These are phyloP conservation scores for Sphaerosporella brunnea DNA, from an alignment of 495 filamentous ascomycete species.

Conservation along the genomic window DNA sequence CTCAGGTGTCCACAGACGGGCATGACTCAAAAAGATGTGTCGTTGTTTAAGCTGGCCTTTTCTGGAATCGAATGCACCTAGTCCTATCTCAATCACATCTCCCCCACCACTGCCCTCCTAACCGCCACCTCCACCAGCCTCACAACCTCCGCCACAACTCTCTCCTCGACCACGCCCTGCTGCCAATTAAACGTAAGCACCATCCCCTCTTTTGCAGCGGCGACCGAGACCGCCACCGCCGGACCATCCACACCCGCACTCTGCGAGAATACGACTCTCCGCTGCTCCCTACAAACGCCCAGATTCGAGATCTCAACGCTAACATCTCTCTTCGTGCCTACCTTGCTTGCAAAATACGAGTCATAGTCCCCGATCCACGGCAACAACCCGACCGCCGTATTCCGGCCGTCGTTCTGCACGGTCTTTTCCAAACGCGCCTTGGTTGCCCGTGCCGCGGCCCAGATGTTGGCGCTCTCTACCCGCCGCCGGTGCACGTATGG, in stretches of 20 bases:
- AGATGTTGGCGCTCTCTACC: conserved; percentile 20
- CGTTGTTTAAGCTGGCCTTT: no score
- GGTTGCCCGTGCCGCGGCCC: conserved; percentile 29
- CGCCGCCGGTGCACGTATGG: conserved; percentile 12
- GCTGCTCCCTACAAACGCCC: conserved; percentile 23
- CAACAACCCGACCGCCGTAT: conserved; percentile 28
- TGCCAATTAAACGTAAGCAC: conserved; percentile 19
- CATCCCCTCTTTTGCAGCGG: conserved; percentile 28
- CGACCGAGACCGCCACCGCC: conserved; percentile 28
- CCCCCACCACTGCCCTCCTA: neutral
- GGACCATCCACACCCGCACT: conserved; percentile 30
- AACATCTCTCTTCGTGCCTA: conserved; percentile 26
- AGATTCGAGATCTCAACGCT: conserved; percentile 35
- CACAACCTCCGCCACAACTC: conserved; percentile 18
- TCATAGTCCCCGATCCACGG: conserved; percentile 28
- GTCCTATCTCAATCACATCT: neutral
- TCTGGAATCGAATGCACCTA: no score
- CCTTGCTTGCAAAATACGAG: conserved; percentile 24
- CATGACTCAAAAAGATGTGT: no score
- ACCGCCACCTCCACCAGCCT: conserved; percentile 11
- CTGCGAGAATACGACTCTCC: conserved; percentile 32
- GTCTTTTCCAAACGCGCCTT: conserved; percentile 23
- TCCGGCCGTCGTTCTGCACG: conserved; percentile 25
- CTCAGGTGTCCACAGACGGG: no score
- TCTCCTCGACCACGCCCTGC: conserved; percentile 26